Percentiles rank a stretch among this genome's conserved stretches.
Evolutionary conservation across 2,329 filamentous ascomycete species (phyloP).

Genomic region (Triangularia setosa): DNA sequence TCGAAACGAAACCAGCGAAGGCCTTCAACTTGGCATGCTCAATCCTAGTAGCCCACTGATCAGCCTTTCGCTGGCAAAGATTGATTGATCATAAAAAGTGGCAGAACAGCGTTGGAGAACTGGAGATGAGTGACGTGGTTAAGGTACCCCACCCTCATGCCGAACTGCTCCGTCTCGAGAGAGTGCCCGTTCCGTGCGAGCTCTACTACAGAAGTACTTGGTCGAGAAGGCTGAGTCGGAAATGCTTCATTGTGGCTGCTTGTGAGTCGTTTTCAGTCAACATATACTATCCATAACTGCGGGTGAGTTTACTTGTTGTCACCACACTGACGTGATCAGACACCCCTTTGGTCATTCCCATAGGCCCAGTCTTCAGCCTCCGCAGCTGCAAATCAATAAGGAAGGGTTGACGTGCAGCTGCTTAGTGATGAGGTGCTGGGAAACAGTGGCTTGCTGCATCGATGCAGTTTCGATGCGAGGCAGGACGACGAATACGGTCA

Average conservation of each 20-base stretch:
- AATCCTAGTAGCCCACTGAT: background rate
- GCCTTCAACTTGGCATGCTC: background rate
- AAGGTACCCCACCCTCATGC: background rate
- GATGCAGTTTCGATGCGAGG: conserved; percentile 2
- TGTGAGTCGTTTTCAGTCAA: background rate
- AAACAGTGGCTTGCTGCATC: background rate
- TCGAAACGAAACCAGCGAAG: background rate
- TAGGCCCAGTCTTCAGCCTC: background rate
- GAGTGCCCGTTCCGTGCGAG: background rate
- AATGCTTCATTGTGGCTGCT: background rate
- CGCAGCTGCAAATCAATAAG: background rate
- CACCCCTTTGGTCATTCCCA: background rate
- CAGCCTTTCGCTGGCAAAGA: background rate
- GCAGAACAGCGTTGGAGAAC: background rate
- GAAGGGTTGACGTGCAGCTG: conserved; percentile 6
- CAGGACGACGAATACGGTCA: conserved; percentile 2
- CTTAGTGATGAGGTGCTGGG: conserved; percentile 7
- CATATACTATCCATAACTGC: background rate
- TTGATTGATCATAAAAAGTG: background rate
- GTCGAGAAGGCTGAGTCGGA: background rate
- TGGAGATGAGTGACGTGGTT: background rate
- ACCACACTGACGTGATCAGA: background rate
- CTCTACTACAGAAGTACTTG: background rate
- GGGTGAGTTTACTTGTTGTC: background rate
- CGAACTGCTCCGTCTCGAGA: background rate